Percentiles rank a stretch among this genome's conserved stretches.
Conservation (phyloP, 73 alveolate genomes). For the Paramecium sexaurelia region DNA sequence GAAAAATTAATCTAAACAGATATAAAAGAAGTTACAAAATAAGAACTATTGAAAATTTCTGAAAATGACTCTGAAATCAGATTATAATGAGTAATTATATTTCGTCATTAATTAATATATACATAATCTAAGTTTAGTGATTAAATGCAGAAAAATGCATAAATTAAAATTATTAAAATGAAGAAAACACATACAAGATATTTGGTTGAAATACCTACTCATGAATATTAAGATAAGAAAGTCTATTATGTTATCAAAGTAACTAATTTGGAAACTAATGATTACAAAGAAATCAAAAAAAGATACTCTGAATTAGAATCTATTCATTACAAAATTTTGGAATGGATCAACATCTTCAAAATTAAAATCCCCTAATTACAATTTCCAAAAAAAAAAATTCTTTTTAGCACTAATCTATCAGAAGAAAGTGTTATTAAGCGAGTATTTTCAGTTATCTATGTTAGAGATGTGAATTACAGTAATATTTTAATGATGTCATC, state of each 20-base stretch:
- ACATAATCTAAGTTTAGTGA: background rate
- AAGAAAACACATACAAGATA: background rate
- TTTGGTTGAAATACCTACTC: background rate
- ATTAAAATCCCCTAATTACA: background rate
- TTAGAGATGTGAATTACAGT: background rate
- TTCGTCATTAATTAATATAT: background rate
- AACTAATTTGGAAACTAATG: background rate
- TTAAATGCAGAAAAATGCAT: background rate
- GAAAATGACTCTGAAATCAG: background rate
- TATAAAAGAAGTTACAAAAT: conserved; percentile 6
- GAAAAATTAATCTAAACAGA: no score
- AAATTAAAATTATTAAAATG: conserved; percentile 16
- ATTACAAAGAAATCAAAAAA: background rate
- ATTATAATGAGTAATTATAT: background rate
- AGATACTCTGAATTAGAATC: conserved; percentile 31
- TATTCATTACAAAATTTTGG: conserved; percentile 13
- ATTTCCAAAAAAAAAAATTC: background rate
- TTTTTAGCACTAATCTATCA: background rate
- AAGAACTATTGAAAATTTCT: background rate
- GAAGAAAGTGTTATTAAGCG: conserved; percentile 24
- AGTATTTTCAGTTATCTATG: background rate
- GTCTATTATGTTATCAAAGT: background rate
- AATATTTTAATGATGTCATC: conserved; percentile 1
- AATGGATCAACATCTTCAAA: conserved; percentile 31
- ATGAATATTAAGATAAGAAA: conserved; percentile 1